Conservation (phyloP, 1,139 yeast species). For the Candida sp. region DNA sequence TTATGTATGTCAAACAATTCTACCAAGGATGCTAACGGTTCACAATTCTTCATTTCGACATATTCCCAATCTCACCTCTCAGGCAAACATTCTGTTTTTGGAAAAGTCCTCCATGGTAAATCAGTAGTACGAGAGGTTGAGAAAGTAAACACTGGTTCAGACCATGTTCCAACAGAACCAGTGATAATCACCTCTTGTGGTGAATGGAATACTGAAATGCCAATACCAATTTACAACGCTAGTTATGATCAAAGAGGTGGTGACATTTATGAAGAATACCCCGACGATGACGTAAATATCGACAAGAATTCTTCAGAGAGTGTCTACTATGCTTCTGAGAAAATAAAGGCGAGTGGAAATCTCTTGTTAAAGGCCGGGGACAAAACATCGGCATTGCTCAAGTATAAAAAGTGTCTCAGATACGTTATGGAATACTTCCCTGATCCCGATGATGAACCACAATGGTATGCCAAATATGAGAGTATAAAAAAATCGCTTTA, state of each 20-base stretch:
- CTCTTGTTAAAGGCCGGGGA: slow-evolving; percentile 52
- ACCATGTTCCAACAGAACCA: slow-evolving; percentile 41
- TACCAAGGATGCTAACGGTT: slow-evolving; percentile 52
- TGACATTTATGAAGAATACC: slow-evolving; percentile 71
- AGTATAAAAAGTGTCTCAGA: slow-evolving; percentile 60
- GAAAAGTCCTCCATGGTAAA: slow-evolving; percentile 61
- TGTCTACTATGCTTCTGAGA: slow-evolving; percentile 48
- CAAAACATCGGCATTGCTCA: slow-evolving; percentile 49
- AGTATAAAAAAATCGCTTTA: slow-evolving; percentile 59
- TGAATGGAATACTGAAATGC: slow-evolving; percentile 51
- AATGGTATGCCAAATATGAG: slow-evolving; percentile 45
- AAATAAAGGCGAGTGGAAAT: slow-evolving; percentile 67
- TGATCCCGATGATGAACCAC: slow-evolving; percentile 62
- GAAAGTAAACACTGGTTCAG: slow-evolving; percentile 38
- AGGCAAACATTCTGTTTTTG: slow-evolving; percentile 78
- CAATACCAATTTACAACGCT: slow-evolving; percentile 58
- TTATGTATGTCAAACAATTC: slow-evolving; percentile 78
- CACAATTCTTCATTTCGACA: slow-evolving; percentile 81
- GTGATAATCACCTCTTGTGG: slow-evolving; percentile 65
- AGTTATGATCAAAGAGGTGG: slow-evolving; percentile 61
- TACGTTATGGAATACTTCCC: slow-evolving; percentile 72
- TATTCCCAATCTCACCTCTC: slow-evolving; percentile 68
- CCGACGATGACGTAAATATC: slow-evolving; percentile 62
- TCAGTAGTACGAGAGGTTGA: slow-evolving; percentile 69
- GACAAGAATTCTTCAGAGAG: slow-evolving; percentile 55